Base-by-base conservation (phyloP, 805 yeast genomes). In the Candida broadrunensis region DNA sequence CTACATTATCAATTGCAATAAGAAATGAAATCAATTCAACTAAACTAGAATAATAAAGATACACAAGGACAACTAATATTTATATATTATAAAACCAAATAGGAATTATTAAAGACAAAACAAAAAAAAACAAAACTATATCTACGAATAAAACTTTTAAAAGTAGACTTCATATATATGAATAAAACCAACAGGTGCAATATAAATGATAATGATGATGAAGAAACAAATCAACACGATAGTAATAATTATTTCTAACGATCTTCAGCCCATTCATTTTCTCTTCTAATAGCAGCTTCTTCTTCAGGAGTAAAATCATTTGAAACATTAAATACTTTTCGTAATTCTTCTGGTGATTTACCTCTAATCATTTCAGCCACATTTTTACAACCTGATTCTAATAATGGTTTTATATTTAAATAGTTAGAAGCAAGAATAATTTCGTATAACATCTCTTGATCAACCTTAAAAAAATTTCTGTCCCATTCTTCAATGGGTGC, bases 401-500 rank as follows among this genome's bases (percentile, higher is more conserved):
- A 67, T 48, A 85, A 65, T 2, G 89, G 90, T 48, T 82, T 77
- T 54, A 85, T 84, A 58, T 85, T 84, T 55, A 85, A 66, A 58
- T 83, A 85, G 60, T 85, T 85, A 15, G 91, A 88, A n/a, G 91
- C 91, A 42, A 82, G 66, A 43, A 85, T 83, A 55, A 85, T 85
- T 55, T 84, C 93, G 50, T 85, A 85, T 43, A 85, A 72, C 90
- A 85, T 85, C 52, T 85, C 91, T 58, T 85, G 98, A 65, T 91
- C 98, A 29, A 91, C 97, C 58, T 87, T 86, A 53, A 91, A 76
- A 62, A 90, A 91, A 62, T 86, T 88, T 62, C 87, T 86, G 66
- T 91, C 98, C 98, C 98, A 91, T 35, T 89, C 89, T 46, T 85
- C 91, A 38, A 91, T 88, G 3, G 96, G 97, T 2, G 89, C 88